phyloP scores from a whole-genome alignment of 352 stramenopile species.

The Phytophthora tentaculata region DNA sequence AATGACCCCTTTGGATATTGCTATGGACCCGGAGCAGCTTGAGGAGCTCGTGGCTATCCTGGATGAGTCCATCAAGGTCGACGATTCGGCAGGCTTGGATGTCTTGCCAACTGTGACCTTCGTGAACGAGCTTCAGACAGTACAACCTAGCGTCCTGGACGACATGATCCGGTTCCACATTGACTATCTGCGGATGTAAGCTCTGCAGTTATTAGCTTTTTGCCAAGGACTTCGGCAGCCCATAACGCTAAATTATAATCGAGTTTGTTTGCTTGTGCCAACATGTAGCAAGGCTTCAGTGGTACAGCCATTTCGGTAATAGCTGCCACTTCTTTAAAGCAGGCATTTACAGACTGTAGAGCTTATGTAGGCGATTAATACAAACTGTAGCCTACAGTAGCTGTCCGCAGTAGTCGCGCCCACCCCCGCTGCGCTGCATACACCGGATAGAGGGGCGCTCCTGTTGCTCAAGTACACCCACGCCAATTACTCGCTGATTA shows the following conservation, averaged over 20 bases:
- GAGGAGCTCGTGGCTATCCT: conserved; percentile 51
- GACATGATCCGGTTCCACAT: conserved; percentile 60
- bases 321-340: too few species aligned
- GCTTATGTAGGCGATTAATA: too few species aligned
- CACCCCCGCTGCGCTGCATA: too few species aligned
- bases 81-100: conserved; percentile 2
- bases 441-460: too few species aligned
- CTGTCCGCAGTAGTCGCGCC: too few species aligned
- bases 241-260: conserved; percentile 32
- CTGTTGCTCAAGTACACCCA: too few species aligned
- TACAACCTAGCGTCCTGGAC: conserved; percentile 39
- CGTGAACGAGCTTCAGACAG: conserved; percentile 1
- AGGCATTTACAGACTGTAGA: too few species aligned
- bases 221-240: conserved; percentile 2
- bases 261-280: neutral
- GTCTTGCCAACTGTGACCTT: conserved; percentile 10
- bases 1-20: conserved; percentile 15
- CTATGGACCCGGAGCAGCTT: conserved; percentile 38
- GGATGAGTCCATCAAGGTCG: conserved; percentile 38
- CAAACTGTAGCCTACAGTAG: too few species aligned
- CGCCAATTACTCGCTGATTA: too few species aligned
- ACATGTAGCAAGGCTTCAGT: too few species aligned
- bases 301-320: too few species aligned
- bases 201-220: conserved; percentile 12
- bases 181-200: conserved; percentile 32